Evolutionary conservation across 345 rosid species (phyloP).

Genomic region (Triadica sebifera): DNA sequence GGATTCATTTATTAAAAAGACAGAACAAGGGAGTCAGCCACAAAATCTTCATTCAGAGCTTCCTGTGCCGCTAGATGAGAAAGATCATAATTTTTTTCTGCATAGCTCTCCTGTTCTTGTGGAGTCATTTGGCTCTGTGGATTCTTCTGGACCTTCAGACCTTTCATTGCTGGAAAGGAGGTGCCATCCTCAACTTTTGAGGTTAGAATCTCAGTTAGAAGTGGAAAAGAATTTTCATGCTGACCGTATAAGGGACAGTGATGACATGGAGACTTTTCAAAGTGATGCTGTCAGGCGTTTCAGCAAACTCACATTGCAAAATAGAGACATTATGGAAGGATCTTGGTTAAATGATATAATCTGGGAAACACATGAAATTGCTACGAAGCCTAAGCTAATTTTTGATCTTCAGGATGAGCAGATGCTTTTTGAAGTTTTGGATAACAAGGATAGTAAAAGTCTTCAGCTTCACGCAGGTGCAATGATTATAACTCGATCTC

Average conservation of each 20-base stretch:
- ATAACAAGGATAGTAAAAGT: constrained; percentile 59
- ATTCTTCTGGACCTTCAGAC: constrained; percentile 25
- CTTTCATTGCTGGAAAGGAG: constrained; percentile 31
- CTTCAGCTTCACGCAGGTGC: constrained; percentile 90
- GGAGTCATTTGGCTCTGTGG: constrained; percentile 54
- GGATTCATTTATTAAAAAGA: constrained; percentile 36
- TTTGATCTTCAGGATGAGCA: constrained; percentile 92
- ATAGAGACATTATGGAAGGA: constrained; percentile 60
- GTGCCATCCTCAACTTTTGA: constrained; percentile 84
- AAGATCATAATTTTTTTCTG: constrained; percentile 24
- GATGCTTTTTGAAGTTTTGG: constrained; percentile 86
- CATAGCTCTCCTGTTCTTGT: constrained; percentile 42
- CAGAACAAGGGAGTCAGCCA: constrained; percentile 28
- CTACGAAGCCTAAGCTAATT: constrained; percentile 67
- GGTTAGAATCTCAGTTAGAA: constrained; percentile 63
- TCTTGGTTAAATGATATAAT: constrained; percentile 79
- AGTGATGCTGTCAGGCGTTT: constrained; percentile 46
- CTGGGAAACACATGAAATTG: constrained; percentile 62
- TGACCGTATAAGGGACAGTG: constrained; percentile 28
- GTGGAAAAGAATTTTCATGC: constrained; percentile 28
- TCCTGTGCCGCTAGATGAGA: constrained; percentile 35
- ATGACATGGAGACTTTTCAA: constrained; percentile 34
- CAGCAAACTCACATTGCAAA: constrained; percentile 50
- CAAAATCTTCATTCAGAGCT: constrained; percentile 32
- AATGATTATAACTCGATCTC: constrained; percentile 65